Base-by-base conservation (phyloP, 139 green algal species). In the Medakamo hakoo region DNA sequence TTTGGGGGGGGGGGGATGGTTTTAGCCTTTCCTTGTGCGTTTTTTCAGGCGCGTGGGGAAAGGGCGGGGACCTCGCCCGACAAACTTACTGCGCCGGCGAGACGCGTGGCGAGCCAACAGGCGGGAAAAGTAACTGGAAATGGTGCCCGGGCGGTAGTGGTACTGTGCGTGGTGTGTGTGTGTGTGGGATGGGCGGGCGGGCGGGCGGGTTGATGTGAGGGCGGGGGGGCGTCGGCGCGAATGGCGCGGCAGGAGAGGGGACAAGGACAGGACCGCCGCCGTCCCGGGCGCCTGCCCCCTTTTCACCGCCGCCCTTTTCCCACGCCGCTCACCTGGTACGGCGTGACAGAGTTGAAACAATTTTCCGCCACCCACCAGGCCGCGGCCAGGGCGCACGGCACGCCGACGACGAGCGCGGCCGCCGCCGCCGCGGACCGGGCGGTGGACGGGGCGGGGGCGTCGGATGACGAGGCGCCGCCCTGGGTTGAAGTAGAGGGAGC, bases 101-200 rank as follows among this genome's bases (percentile, higher is more conserved):
- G 90, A 82, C 30, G 89, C 86, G 76, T 94, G 85, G 31, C 78
- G 70, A 26, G 73, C 77, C 32, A 96, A 77, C 32, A 78, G 49
- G 1, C 74, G 69, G 2, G 88, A 76, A 1, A 96, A 63, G 75
- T 78, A 95, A 14, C 78, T 83, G 28, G 75, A 90, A 65, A 95
- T 82, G 2, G 80, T 94, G 2, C 89, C 89, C 2, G 89, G 89
- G 0, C 86, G 76, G 59, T 96, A 96, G 48, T 91, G 88, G 58
- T 93, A 94, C 84, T 93, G 83, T 70, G 77, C 48, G 25, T 26
- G 23, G 22, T 59, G 23, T 27, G 25, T 61, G 25, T 21, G 5
- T 23, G 23, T 4, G 14, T 2, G 2, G 27, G 22, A 4, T 52
- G 9, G 40, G 40, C 9, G 40, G 9, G 40, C 9, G n/a, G n/a